Percentiles rank a stretch among this genome's conserved stretches.
These are phyloP conservation scores for Ceratobasidium sp. DNA, from an alignment of 1,284 basidiomycete species.

Conservation along the genomic window DNA sequence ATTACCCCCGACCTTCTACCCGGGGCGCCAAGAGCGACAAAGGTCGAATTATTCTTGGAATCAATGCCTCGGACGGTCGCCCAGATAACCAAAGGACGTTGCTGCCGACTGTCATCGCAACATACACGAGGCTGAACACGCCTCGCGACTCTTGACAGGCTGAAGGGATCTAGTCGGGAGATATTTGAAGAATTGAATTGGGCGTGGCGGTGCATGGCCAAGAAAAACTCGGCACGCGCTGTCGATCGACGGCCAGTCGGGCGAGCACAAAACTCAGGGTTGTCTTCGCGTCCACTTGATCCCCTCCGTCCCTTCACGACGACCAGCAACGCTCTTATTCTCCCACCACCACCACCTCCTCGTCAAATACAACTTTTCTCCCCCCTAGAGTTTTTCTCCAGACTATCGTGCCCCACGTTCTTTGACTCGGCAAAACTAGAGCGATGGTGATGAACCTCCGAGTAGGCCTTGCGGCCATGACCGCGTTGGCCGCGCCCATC, in stretches of 20 bases:
- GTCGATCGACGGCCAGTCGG: not conserved
- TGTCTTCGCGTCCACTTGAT: not conserved
- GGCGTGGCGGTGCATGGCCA: not conserved
- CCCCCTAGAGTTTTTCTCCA: not conserved
- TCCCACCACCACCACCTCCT: not conserved
- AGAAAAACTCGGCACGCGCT: not conserved
- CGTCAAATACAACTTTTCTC: not conserved
- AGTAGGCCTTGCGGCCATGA: slow-evolving; percentile 12
- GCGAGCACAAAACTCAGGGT: slow-evolving; percentile 1
- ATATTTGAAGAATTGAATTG: not conserved
- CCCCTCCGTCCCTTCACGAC: not conserved
- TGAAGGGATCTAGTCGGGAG: not conserved
- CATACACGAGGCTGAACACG: not conserved
- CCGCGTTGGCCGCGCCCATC: slow-evolving; percentile 14
- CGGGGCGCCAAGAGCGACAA: too few relatives aligned
- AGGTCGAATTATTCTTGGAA: not conserved
- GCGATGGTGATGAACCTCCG: slow-evolving; percentile 8
- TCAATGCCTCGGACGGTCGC: not conserved
- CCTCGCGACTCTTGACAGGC: not conserved
- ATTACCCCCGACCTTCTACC: too few relatives aligned
- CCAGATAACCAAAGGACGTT: not conserved
- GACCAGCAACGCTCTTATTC: not conserved
- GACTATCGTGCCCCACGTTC: slow-evolving; percentile 1
- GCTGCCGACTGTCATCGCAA: not conserved
- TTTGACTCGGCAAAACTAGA: slow-evolving; percentile 17